Base-by-base conservation (phyloP, 1,284 basidiomycete species). In the Cutaneotrichosporon curvatum region DNA sequence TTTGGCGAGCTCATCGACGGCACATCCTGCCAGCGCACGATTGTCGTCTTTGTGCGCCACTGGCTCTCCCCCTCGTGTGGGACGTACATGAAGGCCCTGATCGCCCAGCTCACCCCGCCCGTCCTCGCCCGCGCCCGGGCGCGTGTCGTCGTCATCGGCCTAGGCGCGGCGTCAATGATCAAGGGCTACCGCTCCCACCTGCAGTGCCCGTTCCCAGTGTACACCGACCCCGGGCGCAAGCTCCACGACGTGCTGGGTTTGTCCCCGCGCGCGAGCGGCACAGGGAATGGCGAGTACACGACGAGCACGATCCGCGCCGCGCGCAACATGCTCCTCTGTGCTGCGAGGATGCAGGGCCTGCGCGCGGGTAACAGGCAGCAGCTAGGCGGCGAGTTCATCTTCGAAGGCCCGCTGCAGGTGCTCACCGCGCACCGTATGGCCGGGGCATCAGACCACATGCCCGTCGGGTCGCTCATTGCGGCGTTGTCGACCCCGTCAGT, bases 331-430 rank as follows among this genome's bases (percentile, higher is more conserved):
- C 41, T 54, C 37, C 31, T 48, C 42, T 40, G 47, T 42, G 50
- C 52, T 14, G 31, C 43, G 4, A 39, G 44, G 14, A 37, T 52
- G 41, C 41, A 47, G 23, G 45, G 40, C n/a, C 40, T 51, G 18
- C 45, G 41, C 31, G 19, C 43, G 2, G 48, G 45, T 12, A 37
- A 46, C 46, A 31, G 43, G 28, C 20, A 36, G 18, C 84, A 90
- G 67, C 77, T 92, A 23, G 89, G 89, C 15, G 89, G 89, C 20
- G 89, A 92, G 71, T 91, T 92, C 62, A 78, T 92, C 21, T 77
- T 94, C 43, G 85, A 84, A 20, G 84, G 85, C 38, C 81, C 54
- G 4, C 50, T 66, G n/a, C 50, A 59, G 32, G 58, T 66, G 16
- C 47, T 50, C 16, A 71, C 62, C 43, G 62, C 69, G 4, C 68